Evolutionary conservation across 164 flowering plant species (phyloP), one percentile per base, ranked within the genome.

Genomic region (Liriodendron chinense): DNA sequence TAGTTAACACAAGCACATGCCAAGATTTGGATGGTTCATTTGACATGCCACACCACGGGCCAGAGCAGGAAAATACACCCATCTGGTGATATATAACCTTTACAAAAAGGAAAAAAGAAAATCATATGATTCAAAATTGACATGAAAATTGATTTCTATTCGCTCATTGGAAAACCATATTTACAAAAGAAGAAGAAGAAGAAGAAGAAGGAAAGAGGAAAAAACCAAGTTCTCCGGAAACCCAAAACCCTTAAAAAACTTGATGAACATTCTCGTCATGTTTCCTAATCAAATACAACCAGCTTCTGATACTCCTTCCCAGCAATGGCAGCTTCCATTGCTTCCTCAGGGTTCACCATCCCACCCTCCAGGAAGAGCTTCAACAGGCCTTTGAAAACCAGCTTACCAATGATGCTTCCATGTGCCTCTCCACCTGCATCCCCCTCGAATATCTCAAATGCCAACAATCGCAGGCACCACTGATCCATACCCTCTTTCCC

Each of bases 401-500:
- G 24, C 89, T 89, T 2, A 87, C 85, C 66, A 89, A 69, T 3
- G 89, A 86, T 57, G 87, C 90, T 3, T 87, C 88, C 1, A 65
- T 72, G 77, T 83, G 80, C 14, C 9, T 50, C 4, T 73, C 80
- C 7, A 83, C 89, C 0, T 86, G 92, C 9, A 85, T 89, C 0
- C 88, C 76, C 1, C 71, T 50, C 2, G 90, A 85, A 70, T 83
- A 34, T 62, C 87, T 72, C 0, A 87, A 82, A 73, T 87, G 86
- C 88, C 89, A 87, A 87, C 89, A 34, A 85, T 85, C 74, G 85
- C 87, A 16, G 90, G 92, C 61, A 84, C 81, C 4, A 69, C 20
- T 13, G 68, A n/a, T 22, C 47, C 77, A 25, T 79, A 81, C 25
- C 87, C 89, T 1, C 34, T 66, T 65, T 80, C 82, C 65, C 53